A percentile compares a stretch with the other conserved stretches of the same genome.
phyloP scores from a whole-genome alignment of 257 asterid species.

The Rehmannia glutinosa region DNA sequence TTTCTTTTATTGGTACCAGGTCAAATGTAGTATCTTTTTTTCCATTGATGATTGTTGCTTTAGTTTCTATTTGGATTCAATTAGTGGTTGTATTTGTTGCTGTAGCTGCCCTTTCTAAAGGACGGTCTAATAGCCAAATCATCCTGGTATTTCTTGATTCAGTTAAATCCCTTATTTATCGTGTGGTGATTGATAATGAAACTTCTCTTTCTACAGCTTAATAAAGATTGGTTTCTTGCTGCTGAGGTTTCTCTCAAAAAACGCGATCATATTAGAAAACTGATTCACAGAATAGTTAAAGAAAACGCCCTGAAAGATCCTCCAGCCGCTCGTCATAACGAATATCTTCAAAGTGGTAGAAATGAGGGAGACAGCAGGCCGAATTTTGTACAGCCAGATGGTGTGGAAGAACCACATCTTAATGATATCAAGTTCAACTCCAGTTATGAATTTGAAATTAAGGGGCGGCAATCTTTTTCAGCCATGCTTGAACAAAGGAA shows the following conservation, averaged over 20 bases:
- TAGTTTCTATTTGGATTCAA: too few relatives aligned
- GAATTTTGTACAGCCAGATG: constrained; percentile 15
- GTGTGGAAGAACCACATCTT: constrained; percentile 22
- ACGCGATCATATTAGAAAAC: constrained; percentile 54
- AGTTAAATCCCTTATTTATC: not conserved
- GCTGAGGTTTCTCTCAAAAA: constrained; percentile 71
- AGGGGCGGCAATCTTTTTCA: constrained; percentile 17
- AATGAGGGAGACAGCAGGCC: constrained; percentile 25
- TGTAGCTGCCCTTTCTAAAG: too few relatives aligned
- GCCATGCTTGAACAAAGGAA: constrained; percentile 12
- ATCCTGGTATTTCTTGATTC: not conserved
- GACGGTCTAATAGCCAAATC: too few relatives aligned
- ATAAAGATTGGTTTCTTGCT: constrained; percentile 67
- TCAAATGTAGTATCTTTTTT: too few relatives aligned
- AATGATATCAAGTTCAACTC: constrained; percentile 20
- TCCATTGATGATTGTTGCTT: too few relatives aligned
- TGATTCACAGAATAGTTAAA: constrained; percentile 42
- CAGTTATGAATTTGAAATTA: constrained; percentile 17
- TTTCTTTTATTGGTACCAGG: too few relatives aligned
- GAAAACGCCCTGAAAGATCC: constrained; percentile 37
- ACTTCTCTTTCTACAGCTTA: constrained; percentile 50
- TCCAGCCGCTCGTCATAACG: constrained; percentile 17
- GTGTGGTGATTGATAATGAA: not conserved
- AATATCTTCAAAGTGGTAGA: constrained; percentile 12
- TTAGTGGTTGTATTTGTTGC: too few relatives aligned